phyloP scores from a whole-genome alignment of 495 filamentous ascomycete species.

The Aspergillus steynii region DNA sequence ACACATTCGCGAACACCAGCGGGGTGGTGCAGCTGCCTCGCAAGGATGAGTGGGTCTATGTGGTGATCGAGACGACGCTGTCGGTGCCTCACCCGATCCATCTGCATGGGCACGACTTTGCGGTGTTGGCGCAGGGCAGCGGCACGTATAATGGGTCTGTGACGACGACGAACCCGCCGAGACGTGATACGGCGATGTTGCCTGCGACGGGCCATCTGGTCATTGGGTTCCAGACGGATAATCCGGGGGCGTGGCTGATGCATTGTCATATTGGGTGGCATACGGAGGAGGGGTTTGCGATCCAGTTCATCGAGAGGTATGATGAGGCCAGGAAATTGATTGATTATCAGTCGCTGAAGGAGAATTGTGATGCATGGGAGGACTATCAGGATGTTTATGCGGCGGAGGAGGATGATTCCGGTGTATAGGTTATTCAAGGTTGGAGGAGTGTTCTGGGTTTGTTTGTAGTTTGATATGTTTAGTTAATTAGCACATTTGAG shows the following conservation, averaged over 20 bases:
- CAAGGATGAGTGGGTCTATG: slow-evolving; percentile 59
- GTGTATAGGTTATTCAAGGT: background rate
- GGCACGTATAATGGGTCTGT: slow-evolving; percentile 15
- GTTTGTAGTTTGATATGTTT: too few species aligned
- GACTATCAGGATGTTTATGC: slow-evolving; percentile 6
- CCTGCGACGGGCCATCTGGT: slow-evolving; percentile 43
- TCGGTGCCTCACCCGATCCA: slow-evolving; percentile 77
- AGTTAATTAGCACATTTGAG: too few species aligned
- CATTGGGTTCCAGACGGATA: slow-evolving; percentile 56
- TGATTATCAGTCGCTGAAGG: slow-evolving; percentile 11
- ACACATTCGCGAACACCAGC: slow-evolving; percentile 16
- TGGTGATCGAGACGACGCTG: slow-evolving; percentile 54
- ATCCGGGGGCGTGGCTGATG: slow-evolving; percentile 55
- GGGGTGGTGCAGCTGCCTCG: slow-evolving; percentile 50
- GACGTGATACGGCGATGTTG: slow-evolving; percentile 62
- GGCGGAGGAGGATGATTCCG: background rate
- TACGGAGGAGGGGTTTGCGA: slow-evolving; percentile 41
- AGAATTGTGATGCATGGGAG: slow-evolving; percentile 18
- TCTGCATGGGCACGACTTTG: slow-evolving; percentile 79
- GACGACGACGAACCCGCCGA: slow-evolving; percentile 43
- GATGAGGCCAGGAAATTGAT: slow-evolving; percentile 19
- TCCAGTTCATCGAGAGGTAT: slow-evolving; percentile 49
- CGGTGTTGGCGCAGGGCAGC: slow-evolving; percentile 49
- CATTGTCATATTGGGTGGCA: slow-evolving; percentile 57
- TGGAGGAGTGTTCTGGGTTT: background rate